Conservation (phyloP, 495 filamentous ascomycete genomes). For the Penicillium antarcticum region DNA sequence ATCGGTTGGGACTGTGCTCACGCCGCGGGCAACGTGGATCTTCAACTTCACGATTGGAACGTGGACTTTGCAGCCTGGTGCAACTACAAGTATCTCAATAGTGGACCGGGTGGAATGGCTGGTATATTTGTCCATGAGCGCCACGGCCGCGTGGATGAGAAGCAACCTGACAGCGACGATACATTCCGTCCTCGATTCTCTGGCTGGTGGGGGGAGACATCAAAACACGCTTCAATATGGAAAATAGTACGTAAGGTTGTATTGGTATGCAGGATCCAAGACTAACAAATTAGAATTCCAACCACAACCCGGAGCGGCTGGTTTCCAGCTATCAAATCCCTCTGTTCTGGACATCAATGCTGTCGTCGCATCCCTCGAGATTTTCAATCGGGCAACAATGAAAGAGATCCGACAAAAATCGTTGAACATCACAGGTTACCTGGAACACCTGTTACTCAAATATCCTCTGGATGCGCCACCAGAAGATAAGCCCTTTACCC, state of each 20-base stretch:
- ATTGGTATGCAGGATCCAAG: background rate
- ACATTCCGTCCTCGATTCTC: slow-evolving; percentile 58
- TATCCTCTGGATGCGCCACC: slow-evolving; percentile 34
- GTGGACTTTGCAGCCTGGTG: slow-evolving; percentile 98
- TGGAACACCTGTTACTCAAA: slow-evolving; percentile 64
- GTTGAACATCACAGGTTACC: slow-evolving; percentile 70
- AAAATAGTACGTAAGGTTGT: slow-evolving; percentile 44
- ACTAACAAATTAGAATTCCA: slow-evolving; percentile 52
- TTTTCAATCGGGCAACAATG: slow-evolving; percentile 77
- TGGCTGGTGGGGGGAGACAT: slow-evolving; percentile 95
- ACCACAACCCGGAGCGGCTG: slow-evolving; percentile 62
- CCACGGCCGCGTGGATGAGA: slow-evolving; percentile 55
- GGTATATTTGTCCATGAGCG: slow-evolving; percentile 83
- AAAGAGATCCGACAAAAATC: slow-evolving; percentile 69
- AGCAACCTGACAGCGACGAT: slow-evolving; percentile 28
- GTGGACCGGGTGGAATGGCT: slow-evolving; percentile 82
- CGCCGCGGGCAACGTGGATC: slow-evolving; percentile 84
- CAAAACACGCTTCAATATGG: slow-evolving; percentile 72
- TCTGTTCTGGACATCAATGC: slow-evolving; percentile 60
- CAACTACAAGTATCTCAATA: slow-evolving; percentile 94
- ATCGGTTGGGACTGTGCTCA: slow-evolving; percentile 97
- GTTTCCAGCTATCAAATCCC: slow-evolving; percentile 62
- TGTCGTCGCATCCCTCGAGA: slow-evolving; percentile 69
- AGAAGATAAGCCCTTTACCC: slow-evolving; percentile 54
- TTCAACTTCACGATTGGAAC: slow-evolving; percentile 85